Conservation (phyloP, 2,329 filamentous ascomycete species). For the Apiospora sp. region DNA sequence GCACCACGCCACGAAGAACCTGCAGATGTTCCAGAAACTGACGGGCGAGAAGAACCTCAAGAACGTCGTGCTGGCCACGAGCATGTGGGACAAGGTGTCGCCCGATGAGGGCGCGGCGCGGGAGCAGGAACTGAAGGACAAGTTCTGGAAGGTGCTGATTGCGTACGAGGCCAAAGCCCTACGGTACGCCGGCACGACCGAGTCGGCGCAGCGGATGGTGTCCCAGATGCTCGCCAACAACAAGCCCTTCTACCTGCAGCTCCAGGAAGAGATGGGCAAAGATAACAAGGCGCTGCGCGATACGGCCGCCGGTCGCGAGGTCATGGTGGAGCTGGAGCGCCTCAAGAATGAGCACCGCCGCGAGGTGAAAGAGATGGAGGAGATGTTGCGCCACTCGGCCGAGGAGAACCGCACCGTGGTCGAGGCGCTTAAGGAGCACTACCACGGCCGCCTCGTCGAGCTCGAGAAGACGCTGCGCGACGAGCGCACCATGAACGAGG, state of each 20-base stretch:
- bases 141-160: slow-evolving; percentile 49
- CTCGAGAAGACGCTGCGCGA: slow-evolving; percentile 38
- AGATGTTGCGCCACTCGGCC: slow-evolving; percentile 33
- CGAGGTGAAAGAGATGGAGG: slow-evolving; percentile 22
- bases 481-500: slow-evolving; percentile 40
- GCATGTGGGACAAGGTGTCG: slow-evolving; percentile 50
- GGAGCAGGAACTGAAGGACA: slow-evolving; percentile 43
- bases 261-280: slow-evolving; percentile 72
- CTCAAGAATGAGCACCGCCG: slow-evolving; percentile 59
- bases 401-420: slow-evolving; percentile 36
- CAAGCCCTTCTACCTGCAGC: slow-evolving; percentile 70
- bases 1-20: slow-evolving; percentile 48
- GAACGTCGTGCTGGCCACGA: slow-evolving; percentile 52
- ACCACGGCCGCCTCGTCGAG: slow-evolving; percentile 35
- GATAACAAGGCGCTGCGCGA: slow-evolving; percentile 61
- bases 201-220: slow-evolving; percentile 34
- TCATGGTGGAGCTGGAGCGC: slow-evolving; percentile 63
- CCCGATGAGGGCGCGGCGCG: slow-evolving; percentile 35
- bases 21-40: slow-evolving; percentile 54
- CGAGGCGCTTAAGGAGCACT: slow-evolving; percentile 39
- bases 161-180: slow-evolving; percentile 40
- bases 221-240: slow-evolving; percentile 56
- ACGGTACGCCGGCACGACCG: slow-evolving; percentile 35
- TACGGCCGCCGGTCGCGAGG: slow-evolving; percentile 57
- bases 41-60: slow-evolving; percentile 49